Conservation (phyloP, 2,329 filamentous ascomycete species). For the Dothidotthia symphoricarpi region DNA sequence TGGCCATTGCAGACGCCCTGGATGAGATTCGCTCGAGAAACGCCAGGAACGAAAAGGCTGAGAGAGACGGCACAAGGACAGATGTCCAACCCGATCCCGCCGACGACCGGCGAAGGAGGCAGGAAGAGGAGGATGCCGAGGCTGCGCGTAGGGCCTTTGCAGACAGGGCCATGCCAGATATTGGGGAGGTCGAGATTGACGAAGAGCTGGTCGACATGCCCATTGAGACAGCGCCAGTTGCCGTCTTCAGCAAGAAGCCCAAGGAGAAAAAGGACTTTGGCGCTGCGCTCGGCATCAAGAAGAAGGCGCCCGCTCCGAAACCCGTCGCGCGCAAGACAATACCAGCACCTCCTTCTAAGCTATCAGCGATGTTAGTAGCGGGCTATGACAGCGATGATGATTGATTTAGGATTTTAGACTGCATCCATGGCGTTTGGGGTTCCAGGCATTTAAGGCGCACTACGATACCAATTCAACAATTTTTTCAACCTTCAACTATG, state of each 20-base stretch:
- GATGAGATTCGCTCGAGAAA: conserved; percentile 94
- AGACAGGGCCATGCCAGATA: conserved; percentile 35
- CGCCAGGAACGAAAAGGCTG: conserved; percentile 76
- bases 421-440: too few species aligned
- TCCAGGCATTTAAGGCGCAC: too few species aligned
- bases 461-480: too few species aligned
- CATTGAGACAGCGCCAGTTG: conserved; percentile 39
- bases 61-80: conserved; percentile 59
- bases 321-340: conserved; percentile 9
- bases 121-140: conserved; percentile 81
- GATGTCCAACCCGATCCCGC: conserved; percentile 54
- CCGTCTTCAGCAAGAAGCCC: conserved; percentile 69
- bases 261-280: conserved; percentile 87
- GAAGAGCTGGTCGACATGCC: conserved; percentile 44
- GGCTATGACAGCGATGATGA: conserved; percentile 35
- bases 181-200: conserved; percentile 54
- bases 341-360: conserved; percentile 16
- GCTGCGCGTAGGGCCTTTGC: conserved; percentile 76
- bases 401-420: conserved; percentile 1
- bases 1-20: conserved; percentile 92
- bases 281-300: conserved; percentile 76
- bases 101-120: conserved; percentile 59
- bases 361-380: conserved; percentile 27
- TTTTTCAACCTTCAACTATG: too few species aligned
- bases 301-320: conserved; percentile 22